phyloP scores from a whole-genome alignment of 768 basidiomycete species.

The Termitomyces sp. region DNA sequence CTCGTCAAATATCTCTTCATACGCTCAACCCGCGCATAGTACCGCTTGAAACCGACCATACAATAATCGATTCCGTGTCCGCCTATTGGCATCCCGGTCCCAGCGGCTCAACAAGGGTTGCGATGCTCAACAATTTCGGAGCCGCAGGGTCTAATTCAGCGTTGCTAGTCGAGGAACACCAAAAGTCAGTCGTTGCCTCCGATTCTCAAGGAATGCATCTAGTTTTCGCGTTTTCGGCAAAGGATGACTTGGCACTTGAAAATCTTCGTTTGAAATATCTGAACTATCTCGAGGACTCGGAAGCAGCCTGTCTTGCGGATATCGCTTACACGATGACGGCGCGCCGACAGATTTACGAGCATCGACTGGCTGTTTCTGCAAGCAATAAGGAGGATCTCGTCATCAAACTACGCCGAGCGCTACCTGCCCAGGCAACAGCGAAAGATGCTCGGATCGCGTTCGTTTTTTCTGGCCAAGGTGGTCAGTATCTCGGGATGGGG shows the following conservation, averaged over 20 bases:
- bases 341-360: constrained; percentile 49
- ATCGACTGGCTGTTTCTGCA: constrained; percentile 48
- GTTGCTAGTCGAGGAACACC: constrained; percentile 51
- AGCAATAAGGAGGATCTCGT: constrained; percentile 38
- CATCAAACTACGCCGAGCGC: constrained; percentile 32
- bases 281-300: constrained; percentile 35
- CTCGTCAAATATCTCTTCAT: constrained; percentile 52
- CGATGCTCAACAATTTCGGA: constrained; percentile 71
- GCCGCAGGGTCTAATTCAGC: constrained; percentile 69
- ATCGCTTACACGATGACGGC: constrained; percentile 67
- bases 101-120: constrained; percentile 35
- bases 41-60: constrained; percentile 40
- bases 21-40: constrained; percentile 53
- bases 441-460: constrained; percentile 40
- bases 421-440: constrained; percentile 23
- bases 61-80: constrained; percentile 37
- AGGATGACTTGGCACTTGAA: constrained; percentile 41
- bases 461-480: constrained; percentile 72
- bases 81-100: constrained; percentile 36
- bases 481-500: constrained; percentile 66
- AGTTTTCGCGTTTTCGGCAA: constrained; percentile 61
- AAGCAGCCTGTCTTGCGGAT: constrained; percentile 31
- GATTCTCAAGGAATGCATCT: constrained; percentile 18
- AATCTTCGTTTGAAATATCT: constrained; percentile 42
- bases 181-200: neutral